phyloP scores from a whole-genome alignment of 306 rosid genomes.

The Alnus rubra region DNA sequence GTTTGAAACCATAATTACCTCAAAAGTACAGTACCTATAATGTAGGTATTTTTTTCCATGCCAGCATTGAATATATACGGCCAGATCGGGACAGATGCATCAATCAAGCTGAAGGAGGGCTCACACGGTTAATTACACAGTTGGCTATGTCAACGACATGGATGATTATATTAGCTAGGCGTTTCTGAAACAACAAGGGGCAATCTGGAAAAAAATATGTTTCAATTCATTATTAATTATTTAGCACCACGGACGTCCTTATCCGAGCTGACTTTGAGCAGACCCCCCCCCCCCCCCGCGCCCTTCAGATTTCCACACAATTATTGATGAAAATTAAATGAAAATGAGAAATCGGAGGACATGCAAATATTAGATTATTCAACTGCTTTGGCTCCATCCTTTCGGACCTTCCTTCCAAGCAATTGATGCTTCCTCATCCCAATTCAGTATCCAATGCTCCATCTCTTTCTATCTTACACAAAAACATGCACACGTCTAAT shows the following conservation, averaged over 20 bases:
- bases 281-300: not conserved
- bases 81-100: no score
- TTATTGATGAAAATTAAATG: slow-evolving; percentile 21
- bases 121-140: no score
- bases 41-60: no score
- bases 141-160: no score
- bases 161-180: no score
- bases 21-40: no score
- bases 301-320: slow-evolving; percentile 23
- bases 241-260: slow-evolving; percentile 19
- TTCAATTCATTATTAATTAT: slow-evolving; percentile 1
- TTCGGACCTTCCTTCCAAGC: slow-evolving; percentile 47
- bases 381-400: slow-evolving; percentile 63
- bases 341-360: slow-evolving; percentile 17
- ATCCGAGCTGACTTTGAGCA: slow-evolving; percentile 40
- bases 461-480: slow-evolving; percentile 16
- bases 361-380: slow-evolving; percentile 23
- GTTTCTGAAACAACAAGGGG: no score
- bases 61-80: no score
- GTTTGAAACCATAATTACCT: no score
- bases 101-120: no score
- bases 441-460: slow-evolving; percentile 56
- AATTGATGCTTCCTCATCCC: slow-evolving; percentile 46
- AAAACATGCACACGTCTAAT: slow-evolving; percentile 33
- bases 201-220: not conserved